Percentiles rank a stretch among this genome's conserved stretches.
These are phyloP conservation scores for Naganishia onofrii DNA, from an alignment of 768 basidiomycete genomes.

Conservation along the genomic window DNA sequence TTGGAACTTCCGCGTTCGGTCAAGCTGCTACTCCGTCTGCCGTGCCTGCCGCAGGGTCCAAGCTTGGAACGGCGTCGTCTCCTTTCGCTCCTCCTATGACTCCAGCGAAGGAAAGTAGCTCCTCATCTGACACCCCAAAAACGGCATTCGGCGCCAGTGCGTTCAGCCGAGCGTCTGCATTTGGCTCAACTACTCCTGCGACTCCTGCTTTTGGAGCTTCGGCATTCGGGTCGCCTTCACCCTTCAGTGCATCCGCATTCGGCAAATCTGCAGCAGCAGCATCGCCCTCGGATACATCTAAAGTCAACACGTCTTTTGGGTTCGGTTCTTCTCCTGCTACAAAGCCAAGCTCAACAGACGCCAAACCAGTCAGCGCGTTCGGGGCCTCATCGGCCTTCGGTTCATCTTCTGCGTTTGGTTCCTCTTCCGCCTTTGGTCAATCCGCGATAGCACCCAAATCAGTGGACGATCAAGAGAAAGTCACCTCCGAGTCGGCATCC, in stretches of 20 bases:
- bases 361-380: conserved; percentile 31
- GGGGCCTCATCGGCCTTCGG: conserved; percentile 34
- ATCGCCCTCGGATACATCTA: conserved; percentile 28
- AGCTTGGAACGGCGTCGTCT: background rate
- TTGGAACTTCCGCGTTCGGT: conserved; percentile 12
- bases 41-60: conserved; percentile 1
- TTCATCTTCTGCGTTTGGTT: conserved; percentile 10
- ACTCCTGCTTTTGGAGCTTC: conserved; percentile 42
- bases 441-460: conserved; percentile 43
- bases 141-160: conserved; percentile 12
- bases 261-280: conserved; percentile 22
- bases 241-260: conserved; percentile 32
- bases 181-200: conserved; percentile 22
- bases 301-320: conserved; percentile 17
- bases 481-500: conserved; percentile 25
- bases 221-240: conserved; percentile 44
- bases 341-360: background rate
- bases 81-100: background rate
- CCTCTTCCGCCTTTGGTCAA: conserved; percentile 36
- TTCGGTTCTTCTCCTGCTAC: conserved; percentile 33
- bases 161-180: conserved; percentile 34
- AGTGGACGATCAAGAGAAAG: conserved; percentile 7
- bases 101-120: background rate
- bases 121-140: conserved; percentile 3
- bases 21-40: background rate